Percentiles rank a stretch among this genome's conserved stretches.
Conservation (phyloP, 2,329 filamentous ascomycete genomes). For the Cytospora piceicola region DNA sequence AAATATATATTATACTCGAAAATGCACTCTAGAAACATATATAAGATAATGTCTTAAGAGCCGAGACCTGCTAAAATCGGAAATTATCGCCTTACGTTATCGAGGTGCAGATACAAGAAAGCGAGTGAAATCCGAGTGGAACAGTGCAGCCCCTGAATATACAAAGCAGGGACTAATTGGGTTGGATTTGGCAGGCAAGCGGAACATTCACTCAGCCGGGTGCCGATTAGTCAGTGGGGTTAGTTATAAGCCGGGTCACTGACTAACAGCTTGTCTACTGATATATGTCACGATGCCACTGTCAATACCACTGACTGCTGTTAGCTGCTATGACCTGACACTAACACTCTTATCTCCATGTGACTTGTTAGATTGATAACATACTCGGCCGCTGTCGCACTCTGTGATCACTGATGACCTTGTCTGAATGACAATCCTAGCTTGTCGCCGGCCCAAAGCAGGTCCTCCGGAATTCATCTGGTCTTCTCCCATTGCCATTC, state of each 20-base stretch:
- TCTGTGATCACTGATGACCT: constrained; percentile 3
- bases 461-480: constrained; percentile 13
- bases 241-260: neutral
- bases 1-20: no score
- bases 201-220: neutral
- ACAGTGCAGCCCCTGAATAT: neutral
- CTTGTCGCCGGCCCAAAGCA: constrained; percentile 6
- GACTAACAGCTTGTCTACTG: neutral
- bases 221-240: neutral
- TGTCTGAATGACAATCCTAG: neutral
- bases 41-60: no score
- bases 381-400: constrained; percentile 1
- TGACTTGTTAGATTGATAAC: neutral
- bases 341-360: neutral
- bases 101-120: neutral
- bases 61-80: no score
- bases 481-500: constrained; percentile 9
- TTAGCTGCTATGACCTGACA: neutral
- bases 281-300: no score
- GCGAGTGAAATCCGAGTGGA: neutral
- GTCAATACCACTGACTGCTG: neutral
- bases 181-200: neutral
- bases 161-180: neutral
- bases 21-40: no score
- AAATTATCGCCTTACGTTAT: no score